A percentile compares a stretch with the other conserved stretches of the same genome.
phyloP scores from a whole-genome alignment of 2,329 filamentous ascomycete species.

The Diplodia mutila region DNA sequence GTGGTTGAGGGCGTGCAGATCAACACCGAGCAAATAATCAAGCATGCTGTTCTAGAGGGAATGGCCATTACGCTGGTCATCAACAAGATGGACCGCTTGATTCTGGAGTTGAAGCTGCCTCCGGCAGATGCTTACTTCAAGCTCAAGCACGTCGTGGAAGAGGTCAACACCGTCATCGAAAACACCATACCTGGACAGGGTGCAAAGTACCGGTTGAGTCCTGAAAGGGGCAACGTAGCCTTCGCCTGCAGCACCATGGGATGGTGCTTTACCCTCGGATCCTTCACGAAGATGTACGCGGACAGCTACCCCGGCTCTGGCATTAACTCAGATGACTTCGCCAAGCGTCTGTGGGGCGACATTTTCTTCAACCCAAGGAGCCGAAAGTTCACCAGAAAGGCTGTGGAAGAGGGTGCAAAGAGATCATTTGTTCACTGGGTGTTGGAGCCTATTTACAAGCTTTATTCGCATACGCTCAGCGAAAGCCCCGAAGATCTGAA shows the following conservation, averaged over 20 bases:
- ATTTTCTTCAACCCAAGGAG: conserved; percentile 93
- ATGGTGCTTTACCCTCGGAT: conserved; percentile 94
- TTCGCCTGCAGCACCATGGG: conserved; percentile 93
- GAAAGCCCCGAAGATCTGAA: conserved; percentile 85
- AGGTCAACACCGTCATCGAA: conserved; percentile 95
- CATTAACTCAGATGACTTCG: conserved; percentile 80
- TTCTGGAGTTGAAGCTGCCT: conserved; percentile 90
- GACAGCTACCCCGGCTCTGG: conserved; percentile 73
- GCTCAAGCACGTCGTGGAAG: conserved; percentile 96
- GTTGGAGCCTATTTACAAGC: conserved; percentile 95
- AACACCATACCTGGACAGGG: conserved; percentile 81
- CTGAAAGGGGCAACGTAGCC: conserved; percentile 97
- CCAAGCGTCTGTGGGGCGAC: conserved; percentile 88
- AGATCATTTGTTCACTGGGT: conserved; percentile 93
- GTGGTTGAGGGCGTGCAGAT: conserved; percentile 99
- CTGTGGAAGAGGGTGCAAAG: conserved; percentile 76
- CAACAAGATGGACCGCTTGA: conserved; percentile 97
- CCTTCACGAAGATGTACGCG: conserved; percentile 95
- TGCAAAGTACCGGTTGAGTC: conserved; percentile 79
- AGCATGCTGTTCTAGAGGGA: conserved; percentile 88
- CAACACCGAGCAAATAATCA: conserved; percentile 96
- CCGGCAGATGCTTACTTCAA: conserved; percentile 98
- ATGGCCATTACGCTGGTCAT: conserved; percentile 87
- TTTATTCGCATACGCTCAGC: conserved; percentile 93
- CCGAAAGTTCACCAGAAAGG: conserved; percentile 88